Evolutionary conservation across 2,329 filamentous ascomycete genomes (phyloP).

Genomic region (Penicillium sp.): DNA sequence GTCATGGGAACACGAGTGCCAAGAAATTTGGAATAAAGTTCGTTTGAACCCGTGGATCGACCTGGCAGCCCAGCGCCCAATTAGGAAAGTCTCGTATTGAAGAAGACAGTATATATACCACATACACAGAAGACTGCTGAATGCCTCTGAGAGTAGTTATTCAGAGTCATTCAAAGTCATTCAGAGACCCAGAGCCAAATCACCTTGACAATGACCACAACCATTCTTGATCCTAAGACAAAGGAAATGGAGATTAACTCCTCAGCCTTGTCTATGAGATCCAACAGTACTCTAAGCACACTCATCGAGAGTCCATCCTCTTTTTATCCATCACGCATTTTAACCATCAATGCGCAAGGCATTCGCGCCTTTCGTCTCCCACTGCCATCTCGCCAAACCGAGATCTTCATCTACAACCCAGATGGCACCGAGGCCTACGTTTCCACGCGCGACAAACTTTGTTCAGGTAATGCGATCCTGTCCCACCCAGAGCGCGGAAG

Average conservation of each 20-base stretch:
- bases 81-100: conserved; percentile 18
- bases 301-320: conserved; percentile 4
- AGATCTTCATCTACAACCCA: conserved; percentile 28
- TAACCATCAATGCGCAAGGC: conserved; percentile 23
- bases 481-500: conserved; percentile 31
- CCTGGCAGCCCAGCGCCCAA: conserved; percentile 6
- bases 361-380: conserved; percentile 25
- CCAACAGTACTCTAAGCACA: conserved; percentile 8
- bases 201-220: conserved; percentile 3
- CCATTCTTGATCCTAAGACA: background rate
- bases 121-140: background rate
- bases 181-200: background rate
- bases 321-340: conserved; percentile 10
- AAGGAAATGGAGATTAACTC: conserved; percentile 6
- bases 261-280: conserved; percentile 6
- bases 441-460: conserved; percentile 43
- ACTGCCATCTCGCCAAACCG: conserved; percentile 33
- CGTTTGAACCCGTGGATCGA: no score
- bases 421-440: conserved; percentile 42
- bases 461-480: conserved; percentile 45
- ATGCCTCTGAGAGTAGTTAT: background rate
- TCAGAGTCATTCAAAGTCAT: background rate
- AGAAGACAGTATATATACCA: background rate
- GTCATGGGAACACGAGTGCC: background rate
- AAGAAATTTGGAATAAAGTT: background rate